Evolutionary conservation across 2,329 filamentous ascomycete species (phyloP).

Genomic region (Cylindrodendrum hubeiense): DNA sequence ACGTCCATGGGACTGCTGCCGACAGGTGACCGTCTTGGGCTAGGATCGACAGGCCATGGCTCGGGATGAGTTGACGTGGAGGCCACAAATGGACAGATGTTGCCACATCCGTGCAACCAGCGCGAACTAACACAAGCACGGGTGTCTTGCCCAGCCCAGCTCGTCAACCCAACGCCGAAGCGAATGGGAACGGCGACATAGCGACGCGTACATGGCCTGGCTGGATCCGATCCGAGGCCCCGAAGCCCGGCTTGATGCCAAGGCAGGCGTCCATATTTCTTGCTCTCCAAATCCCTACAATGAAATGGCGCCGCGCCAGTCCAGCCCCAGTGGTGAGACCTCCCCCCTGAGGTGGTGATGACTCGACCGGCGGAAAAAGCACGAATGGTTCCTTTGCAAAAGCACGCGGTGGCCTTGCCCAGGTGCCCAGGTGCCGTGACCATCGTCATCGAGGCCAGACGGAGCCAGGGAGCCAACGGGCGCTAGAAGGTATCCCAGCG

Average conservation of each 20-base stretch:
- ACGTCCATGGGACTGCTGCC: slow-evolving; percentile 14
- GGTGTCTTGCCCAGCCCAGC: slow-evolving; percentile 11
- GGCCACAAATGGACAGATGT: slow-evolving; percentile 30
- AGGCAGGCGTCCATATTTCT: slow-evolving; percentile 4
- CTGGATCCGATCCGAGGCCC: slow-evolving; percentile 1
- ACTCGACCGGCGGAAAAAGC: slow-evolving; percentile 19
- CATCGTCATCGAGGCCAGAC: slow-evolving; percentile 5
- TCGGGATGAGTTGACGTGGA: slow-evolving; percentile 25
- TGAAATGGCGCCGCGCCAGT: slow-evolving; percentile 21
- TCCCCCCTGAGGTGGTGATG: slow-evolving; percentile 28
- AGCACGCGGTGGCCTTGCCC: slow-evolving; percentile 22
- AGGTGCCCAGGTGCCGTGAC: neutral
- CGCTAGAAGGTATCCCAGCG: slow-evolving; percentile 18
- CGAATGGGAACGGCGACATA: slow-evolving; percentile 3
- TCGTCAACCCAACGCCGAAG: neutral
- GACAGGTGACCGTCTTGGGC: slow-evolving; percentile 35
- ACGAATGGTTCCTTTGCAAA: slow-evolving; percentile 27
- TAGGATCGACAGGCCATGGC: slow-evolving; percentile 38
- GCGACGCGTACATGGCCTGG: slow-evolving; percentile 5
- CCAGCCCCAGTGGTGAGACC: slow-evolving; percentile 13
- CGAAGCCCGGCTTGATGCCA: too few relatives aligned
- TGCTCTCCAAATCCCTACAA: slow-evolving; percentile 11
- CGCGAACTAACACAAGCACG: slow-evolving; percentile 18
- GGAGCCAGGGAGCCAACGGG: slow-evolving; percentile 30
- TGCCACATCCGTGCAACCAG: slow-evolving; percentile 41